These are phyloP conservation scores for Claviceps spartinae DNA, from an alignment of 2,329 filamentous ascomycete species.

Conservation along the genomic window DNA sequence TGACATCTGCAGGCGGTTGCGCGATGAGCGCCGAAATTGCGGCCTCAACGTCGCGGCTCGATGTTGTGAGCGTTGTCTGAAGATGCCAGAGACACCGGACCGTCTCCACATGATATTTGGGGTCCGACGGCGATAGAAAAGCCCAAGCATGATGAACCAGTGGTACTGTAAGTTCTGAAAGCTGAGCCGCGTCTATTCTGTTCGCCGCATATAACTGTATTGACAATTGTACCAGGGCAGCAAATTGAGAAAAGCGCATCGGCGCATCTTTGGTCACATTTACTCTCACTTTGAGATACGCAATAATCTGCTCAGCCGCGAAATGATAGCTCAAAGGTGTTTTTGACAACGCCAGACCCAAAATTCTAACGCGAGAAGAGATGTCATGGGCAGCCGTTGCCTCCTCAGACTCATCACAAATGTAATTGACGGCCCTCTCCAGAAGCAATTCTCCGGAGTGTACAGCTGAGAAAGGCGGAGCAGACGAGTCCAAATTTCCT, in stretches of 20 bases:
- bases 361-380: slow-evolving; percentile 43
- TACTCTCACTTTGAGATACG: slow-evolving; percentile 38
- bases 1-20: background rate
- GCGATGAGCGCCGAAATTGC: slow-evolving; percentile 56
- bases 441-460: slow-evolving; percentile 50
- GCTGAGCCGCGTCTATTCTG: slow-evolving; percentile 36
- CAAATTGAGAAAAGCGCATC: slow-evolving; percentile 41
- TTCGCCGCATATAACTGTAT: slow-evolving; percentile 41
- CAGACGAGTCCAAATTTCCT: slow-evolving; percentile 49
- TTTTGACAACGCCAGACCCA: slow-evolving; percentile 45
- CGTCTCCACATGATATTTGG: slow-evolving; percentile 90
- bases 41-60: slow-evolving; percentile 66
- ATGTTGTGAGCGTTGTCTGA: slow-evolving; percentile 54
- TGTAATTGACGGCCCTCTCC: slow-evolving; percentile 41
- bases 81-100: slow-evolving; percentile 78
- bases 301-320: slow-evolving; percentile 34
- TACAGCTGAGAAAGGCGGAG: slow-evolving; percentile 43
- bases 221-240: slow-evolving; percentile 43
- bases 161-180: slow-evolving; percentile 50
- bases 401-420: slow-evolving; percentile 32
- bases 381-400: slow-evolving; percentile 31
- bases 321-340: slow-evolving; percentile 27
- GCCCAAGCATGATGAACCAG: slow-evolving; percentile 65
- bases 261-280: slow-evolving; percentile 26
- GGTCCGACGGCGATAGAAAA: slow-evolving; percentile 66